phyloP scores from a whole-genome alignment of 2,329 filamentous ascomycete genomes.

The Penicillium olsonii region DNA sequence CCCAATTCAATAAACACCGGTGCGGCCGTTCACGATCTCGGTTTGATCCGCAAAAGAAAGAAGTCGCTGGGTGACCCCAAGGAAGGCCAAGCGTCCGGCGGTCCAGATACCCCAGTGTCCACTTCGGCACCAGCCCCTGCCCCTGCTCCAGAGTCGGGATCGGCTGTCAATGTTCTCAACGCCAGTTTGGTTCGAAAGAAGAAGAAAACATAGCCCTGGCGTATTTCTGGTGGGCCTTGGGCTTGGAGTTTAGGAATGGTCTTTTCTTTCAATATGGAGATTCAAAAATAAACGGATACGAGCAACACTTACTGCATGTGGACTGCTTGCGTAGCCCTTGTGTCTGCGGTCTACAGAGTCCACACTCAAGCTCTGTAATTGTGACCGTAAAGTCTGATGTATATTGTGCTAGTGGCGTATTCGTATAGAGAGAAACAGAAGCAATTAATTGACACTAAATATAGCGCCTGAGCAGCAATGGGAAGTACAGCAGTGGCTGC shows the following conservation, averaged over 20 bases:
- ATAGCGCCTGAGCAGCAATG: no score
- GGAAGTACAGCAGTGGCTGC: neutral
- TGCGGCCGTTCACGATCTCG: slow-evolving; percentile 28
- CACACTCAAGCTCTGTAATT: no score
- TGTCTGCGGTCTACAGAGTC: no score
- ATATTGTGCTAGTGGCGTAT: no score
- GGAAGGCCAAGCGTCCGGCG: slow-evolving; percentile 5
- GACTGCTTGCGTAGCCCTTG: neutral
- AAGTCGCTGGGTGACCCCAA: slow-evolving; percentile 25
- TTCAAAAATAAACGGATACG: neutral
- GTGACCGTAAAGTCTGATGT: no score
- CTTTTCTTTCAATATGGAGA: neutral
- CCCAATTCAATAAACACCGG: slow-evolving; percentile 10
- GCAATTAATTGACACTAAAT: neutral
- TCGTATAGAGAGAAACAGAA: neutral
- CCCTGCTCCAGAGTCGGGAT: neutral
- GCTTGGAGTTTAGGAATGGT: neutral
- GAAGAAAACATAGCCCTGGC: slow-evolving; percentile 36
- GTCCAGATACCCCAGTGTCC: neutral
- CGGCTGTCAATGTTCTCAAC: slow-evolving; percentile 41
- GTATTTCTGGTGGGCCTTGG: neutral
- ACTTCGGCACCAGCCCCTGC: slow-evolving; percentile 11
- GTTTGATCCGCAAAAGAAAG: slow-evolving; percentile 43
- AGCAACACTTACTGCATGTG: neutral
- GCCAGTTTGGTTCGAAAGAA: slow-evolving; percentile 43